Conservation (phyloP, 2,329 filamentous ascomycete genomes). For the Apiospora aurea region DNA sequence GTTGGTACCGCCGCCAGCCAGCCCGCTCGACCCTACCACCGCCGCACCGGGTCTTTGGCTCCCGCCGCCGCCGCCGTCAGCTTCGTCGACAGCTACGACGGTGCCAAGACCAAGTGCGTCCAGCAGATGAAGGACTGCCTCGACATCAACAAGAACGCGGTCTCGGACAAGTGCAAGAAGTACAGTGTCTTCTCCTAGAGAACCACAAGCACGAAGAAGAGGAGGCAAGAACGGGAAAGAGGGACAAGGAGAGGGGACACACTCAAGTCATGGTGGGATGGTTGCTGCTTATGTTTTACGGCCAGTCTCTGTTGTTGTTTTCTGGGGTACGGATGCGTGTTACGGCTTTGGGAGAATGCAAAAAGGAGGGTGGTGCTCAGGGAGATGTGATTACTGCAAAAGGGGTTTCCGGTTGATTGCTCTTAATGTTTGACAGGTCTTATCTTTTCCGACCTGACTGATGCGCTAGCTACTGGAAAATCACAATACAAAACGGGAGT, state of each 20-base stretch:
- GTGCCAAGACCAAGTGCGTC: not conserved
- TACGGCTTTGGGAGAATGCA: not conserved
- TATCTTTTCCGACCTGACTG: not conserved
- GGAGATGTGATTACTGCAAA: not conserved
- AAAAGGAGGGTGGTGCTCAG: not conserved
- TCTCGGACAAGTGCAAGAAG: conserved; percentile 15
- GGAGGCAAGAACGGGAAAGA: not conserved
- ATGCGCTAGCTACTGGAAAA: not conserved
- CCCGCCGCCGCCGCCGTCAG: not conserved
- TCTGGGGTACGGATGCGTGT: not conserved
- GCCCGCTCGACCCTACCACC: not conserved
- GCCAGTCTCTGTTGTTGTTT: not conserved
- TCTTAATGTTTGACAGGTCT: not conserved
- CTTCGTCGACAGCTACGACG: not conserved
- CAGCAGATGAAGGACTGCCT: conserved; percentile 18
- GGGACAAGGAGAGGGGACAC: no score
- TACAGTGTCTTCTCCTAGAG: not conserved
- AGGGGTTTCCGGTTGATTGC: not conserved
- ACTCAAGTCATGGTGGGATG: conserved; percentile 21
- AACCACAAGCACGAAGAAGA: no score
- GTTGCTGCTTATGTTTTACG: not conserved
- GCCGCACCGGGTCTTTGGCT: not conserved
- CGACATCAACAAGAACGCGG: not conserved
- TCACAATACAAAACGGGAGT: not conserved
- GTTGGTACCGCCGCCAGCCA: not conserved